Evolutionary conservation across 139 green algal species (phyloP).

Genomic region (Chlamydomonas sp.): DNA sequence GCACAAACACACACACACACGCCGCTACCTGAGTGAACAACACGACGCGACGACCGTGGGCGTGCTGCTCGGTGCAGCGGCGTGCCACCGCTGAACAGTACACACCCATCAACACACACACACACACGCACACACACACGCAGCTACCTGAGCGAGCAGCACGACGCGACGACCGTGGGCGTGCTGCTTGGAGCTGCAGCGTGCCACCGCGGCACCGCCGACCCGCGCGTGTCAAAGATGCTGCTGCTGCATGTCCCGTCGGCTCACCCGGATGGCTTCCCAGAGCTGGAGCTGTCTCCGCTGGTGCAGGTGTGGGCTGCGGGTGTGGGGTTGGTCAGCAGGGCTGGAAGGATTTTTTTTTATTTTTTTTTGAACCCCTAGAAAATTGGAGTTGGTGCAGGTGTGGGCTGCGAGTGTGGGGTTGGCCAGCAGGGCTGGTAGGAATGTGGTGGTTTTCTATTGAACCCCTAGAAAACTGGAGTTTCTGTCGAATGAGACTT

Average conservation of each 20-base stretch:
- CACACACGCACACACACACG: neutral
- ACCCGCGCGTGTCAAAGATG: constrained; percentile 70
- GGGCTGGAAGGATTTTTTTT: too few relatives aligned
- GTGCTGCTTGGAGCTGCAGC: constrained; percentile 79
- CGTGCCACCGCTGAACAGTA: too few relatives aligned
- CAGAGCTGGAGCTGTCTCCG: constrained; percentile 86
- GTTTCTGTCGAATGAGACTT: too few relatives aligned
- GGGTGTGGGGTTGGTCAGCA: too few relatives aligned
- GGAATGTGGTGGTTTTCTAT: too few relatives aligned
- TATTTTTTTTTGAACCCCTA: too few relatives aligned
- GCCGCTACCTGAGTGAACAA: constrained; percentile 66
- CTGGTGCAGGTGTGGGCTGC: constrained; percentile 76
- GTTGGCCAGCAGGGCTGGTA: too few relatives aligned
- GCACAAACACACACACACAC: constrained; percentile 1
- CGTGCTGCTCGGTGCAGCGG: constrained; percentile 82
- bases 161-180: constrained; percentile 75
- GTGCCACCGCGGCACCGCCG: constrained; percentile 47
- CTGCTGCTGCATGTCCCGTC: constrained; percentile 93
- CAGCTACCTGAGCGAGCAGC: constrained; percentile 70
- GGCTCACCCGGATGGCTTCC: constrained; percentile 69
- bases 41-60: constrained; percentile 77
- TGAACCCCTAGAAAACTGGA: too few relatives aligned
- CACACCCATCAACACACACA: constrained; percentile 34
- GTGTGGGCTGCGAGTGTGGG: too few relatives aligned
- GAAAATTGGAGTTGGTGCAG: too few relatives aligned